Evolutionary conservation across 2,329 filamentous ascomycete genomes (phyloP).

Genomic region (Juglanconis oblonga): DNA sequence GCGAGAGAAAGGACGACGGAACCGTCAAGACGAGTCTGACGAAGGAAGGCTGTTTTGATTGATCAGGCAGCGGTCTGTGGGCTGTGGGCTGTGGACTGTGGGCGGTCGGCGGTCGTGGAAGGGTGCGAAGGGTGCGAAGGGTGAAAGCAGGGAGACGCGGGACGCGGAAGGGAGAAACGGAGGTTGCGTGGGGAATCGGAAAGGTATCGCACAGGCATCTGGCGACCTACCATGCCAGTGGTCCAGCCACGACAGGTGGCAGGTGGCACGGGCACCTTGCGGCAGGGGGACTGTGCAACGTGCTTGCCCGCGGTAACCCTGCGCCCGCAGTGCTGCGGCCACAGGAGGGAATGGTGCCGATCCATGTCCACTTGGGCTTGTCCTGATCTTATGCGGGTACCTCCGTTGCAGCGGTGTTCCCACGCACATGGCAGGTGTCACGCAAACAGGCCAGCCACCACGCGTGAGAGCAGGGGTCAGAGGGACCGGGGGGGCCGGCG

Average conservation of each 20-base stretch:
- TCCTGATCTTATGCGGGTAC: background rate
- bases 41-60: background rate
- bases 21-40: background rate
- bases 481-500: too few species aligned
- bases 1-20: background rate
- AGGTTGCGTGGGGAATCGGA: background rate
- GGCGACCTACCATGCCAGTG: background rate
- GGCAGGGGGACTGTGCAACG: background rate
- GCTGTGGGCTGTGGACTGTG: background rate
- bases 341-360: background rate
- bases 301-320: background rate
- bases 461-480: background rate
- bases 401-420: background rate
- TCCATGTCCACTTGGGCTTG: background rate
- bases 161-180: background rate
- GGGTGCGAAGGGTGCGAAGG: too few species aligned
- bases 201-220: background rate
- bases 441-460: background rate
- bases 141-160: background rate
- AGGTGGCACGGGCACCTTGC: background rate
- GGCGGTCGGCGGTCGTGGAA: background rate
- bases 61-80: background rate
- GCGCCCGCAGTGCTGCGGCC: constrained; percentile 7
- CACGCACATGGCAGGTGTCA: background rate
- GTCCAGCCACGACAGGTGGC: background rate